Conservation (phyloP, 352 stramenopile genomes). For the Pythium periplocum region DNA sequence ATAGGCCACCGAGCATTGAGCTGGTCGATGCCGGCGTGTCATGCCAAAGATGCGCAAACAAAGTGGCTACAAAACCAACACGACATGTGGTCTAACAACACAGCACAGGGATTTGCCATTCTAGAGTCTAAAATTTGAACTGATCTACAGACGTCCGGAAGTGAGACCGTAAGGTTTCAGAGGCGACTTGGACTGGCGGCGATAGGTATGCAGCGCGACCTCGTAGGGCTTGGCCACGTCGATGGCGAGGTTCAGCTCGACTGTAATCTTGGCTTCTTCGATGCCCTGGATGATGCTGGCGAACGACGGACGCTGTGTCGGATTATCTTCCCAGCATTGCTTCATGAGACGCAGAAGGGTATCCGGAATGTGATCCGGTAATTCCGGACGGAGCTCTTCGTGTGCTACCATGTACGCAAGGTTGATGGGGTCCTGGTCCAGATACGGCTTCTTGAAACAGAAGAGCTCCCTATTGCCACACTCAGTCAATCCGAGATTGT, state of each 20-base stretch:
- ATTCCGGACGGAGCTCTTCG: conserved; percentile 58
- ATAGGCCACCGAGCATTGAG: too few relatives aligned
- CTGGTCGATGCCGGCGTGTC: conserved; percentile 14
- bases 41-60: not conserved
- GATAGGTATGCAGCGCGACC: conserved; percentile 25
- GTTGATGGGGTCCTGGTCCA: conserved; percentile 77
- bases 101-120: too few relatives aligned
- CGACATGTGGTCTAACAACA: not conserved
- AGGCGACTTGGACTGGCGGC: conserved; percentile 23
- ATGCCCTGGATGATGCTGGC: conserved; percentile 50
- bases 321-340: conserved; percentile 55
- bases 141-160: conserved; percentile 37
- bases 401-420: conserved; percentile 71
- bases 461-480: conserved; percentile 52
- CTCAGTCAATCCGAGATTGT: not conserved
- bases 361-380: conserved; percentile 61
- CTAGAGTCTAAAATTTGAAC: not conserved
- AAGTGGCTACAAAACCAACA: conserved; percentile 11
- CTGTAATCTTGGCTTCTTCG: conserved; percentile 49
- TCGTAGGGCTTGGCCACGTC: conserved; percentile 46
- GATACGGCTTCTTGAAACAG: conserved; percentile 79
- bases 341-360: conserved; percentile 65
- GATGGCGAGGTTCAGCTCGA: conserved; percentile 47
- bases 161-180: conserved; percentile 53
- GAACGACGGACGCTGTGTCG: conserved; percentile 51